Evolutionary conservation across 805 yeast species (phyloP).

Genomic region (Diddensiella santjacobensis): DNA sequence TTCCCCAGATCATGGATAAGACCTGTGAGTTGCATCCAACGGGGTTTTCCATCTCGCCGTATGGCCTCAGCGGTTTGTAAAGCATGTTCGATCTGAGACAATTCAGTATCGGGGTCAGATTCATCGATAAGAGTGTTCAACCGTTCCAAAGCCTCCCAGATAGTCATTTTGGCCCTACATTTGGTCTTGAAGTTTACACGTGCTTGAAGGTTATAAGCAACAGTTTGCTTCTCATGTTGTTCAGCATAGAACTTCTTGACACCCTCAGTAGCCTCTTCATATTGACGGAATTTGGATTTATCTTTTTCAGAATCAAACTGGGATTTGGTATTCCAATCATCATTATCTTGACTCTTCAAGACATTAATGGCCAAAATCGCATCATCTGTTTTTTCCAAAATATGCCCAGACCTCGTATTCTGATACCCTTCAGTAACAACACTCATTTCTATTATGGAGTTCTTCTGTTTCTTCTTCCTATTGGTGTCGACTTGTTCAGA

Average conservation of each 20-base stretch:
- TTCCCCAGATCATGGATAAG: constrained; percentile 70
- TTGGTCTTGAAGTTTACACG: constrained; percentile 67
- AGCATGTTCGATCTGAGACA: constrained; percentile 73
- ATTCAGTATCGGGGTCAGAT: constrained; percentile 71
- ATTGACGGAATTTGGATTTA: constrained; percentile 52
- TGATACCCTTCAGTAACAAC: constrained; percentile 6
- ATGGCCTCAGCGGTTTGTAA: constrained; percentile 74
- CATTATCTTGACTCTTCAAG: constrained; percentile 11
- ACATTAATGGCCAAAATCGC: constrained; percentile 21
- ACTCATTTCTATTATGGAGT: background rate
- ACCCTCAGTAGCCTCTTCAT: constrained; percentile 64
- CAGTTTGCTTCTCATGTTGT: constrained; percentile 67
- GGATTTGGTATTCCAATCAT: constrained; percentile 20
- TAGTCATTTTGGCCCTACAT: constrained; percentile 59
- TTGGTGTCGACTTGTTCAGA: background rate
- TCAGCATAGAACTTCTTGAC: constrained; percentile 64
- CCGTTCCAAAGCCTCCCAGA: constrained; percentile 67
- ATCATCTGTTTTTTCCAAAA: constrained; percentile 22
- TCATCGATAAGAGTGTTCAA: constrained; percentile 63
- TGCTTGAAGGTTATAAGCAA: constrained; percentile 68
- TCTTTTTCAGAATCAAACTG: constrained; percentile 27
- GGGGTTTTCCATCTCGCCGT: constrained; percentile 59
- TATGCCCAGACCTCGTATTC: constrained; percentile 12
- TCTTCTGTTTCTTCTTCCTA: background rate
- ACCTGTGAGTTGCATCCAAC: constrained; percentile 76